phyloP scores from a whole-genome alignment of 192 early-diverging fungal genomes.

The Entomortierella chlamydospora region DNA sequence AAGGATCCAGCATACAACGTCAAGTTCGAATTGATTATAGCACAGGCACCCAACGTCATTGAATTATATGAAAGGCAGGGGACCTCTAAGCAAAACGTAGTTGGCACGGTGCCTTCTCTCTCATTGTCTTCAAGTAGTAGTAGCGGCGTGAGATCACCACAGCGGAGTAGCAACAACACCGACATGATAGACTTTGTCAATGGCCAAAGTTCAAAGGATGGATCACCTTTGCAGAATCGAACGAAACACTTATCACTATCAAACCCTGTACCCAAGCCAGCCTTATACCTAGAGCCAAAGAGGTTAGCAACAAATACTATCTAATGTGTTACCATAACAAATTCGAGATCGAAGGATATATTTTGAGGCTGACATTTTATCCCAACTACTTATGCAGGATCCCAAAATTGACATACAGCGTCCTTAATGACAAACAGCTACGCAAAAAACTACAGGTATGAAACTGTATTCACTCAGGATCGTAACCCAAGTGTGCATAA shows the following conservation, averaged over 20 bases:
- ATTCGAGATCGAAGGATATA: background rate
- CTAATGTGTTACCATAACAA: too few relatives aligned
- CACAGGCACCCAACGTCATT: constrained; percentile 6
- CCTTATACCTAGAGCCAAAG: constrained; percentile 18
- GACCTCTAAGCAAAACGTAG: background rate
- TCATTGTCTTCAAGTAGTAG: background rate
- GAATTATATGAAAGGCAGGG: constrained; percentile 24
- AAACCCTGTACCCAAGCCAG: background rate
- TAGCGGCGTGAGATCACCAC: background rate
- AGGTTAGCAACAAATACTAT: constrained; percentile 3
- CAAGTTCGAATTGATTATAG: background rate
- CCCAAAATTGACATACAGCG: constrained; percentile 56
- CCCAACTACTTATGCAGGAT: constrained; percentile 39
- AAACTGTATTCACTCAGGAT: background rate
- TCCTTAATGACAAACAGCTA: constrained; percentile 56
- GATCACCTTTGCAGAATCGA: constrained; percentile 7
- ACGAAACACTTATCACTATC: background rate
- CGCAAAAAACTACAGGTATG: constrained; percentile 52
- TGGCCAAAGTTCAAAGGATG: background rate
- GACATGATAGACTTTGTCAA: background rate
- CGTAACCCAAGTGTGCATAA: background rate
- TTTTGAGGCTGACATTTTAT: background rate
- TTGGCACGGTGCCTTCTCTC: background rate
- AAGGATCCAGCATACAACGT: constrained; percentile 35
- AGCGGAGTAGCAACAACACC: background rate